Conservation (phyloP, 805 yeast species). For the Ascoidea asiatica region DNA sequence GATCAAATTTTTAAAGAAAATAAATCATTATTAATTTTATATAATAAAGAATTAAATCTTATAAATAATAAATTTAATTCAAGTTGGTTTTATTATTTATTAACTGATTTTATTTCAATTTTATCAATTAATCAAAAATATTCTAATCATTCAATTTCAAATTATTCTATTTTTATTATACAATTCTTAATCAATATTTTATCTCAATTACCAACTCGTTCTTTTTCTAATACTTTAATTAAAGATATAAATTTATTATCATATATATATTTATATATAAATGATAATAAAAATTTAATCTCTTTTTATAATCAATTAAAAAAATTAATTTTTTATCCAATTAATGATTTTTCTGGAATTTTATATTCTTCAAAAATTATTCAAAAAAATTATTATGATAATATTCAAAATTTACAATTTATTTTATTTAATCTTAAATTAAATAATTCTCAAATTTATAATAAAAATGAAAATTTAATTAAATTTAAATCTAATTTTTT, state of each 20-base stretch:
- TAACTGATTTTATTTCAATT: conserved; percentile 16
- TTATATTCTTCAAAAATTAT: conserved; percentile 8
- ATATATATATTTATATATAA: conserved; percentile 2
- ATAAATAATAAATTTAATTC: conserved; percentile 10
- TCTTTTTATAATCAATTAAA: conserved; percentile 7
- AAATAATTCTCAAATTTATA: conserved; percentile 8
- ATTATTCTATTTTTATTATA: conserved; percentile 9
- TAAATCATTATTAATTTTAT: conserved; percentile 14
- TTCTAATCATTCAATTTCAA: conserved; percentile 10
- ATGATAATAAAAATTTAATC: conserved; percentile 2
- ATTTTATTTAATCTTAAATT: conserved; percentile 12
- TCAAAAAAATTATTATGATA: conserved; percentile 3
- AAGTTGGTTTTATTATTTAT: conserved; percentile 12
- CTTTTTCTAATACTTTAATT: conserved; percentile 19
- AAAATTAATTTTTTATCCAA: conserved; percentile 20
- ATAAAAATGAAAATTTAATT: conserved; percentile 4
- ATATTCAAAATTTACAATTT: conserved; percentile 11
- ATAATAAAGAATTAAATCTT: conserved; percentile 11
- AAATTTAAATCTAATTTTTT: no score
- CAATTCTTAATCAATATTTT: conserved; percentile 17
- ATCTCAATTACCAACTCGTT: conserved; percentile 25
- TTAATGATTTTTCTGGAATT: conserved; percentile 24
- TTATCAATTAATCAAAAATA: conserved; percentile 1
- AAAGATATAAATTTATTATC: conserved; percentile 17
- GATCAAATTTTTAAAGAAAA: conserved; percentile 2